Percentiles rank a stretch among this genome's conserved stretches.
These are phyloP conservation scores for Gypsophila paniculata DNA, from an alignment of 179 eudicot species.

Conservation along the genomic window DNA sequence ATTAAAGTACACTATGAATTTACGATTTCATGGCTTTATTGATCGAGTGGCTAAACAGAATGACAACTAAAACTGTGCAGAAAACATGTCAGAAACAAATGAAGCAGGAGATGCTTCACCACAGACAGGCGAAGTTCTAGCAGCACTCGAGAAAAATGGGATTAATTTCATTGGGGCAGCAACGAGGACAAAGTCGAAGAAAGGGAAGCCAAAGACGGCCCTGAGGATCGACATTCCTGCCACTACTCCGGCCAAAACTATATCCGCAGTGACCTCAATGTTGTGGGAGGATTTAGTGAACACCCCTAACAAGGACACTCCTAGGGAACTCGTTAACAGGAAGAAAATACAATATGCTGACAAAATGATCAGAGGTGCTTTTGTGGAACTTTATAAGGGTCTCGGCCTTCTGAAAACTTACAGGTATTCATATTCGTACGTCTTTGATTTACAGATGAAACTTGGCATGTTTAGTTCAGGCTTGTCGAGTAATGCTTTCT, in stretches of 20 bases:
- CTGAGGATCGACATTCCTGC: conserved; percentile 70
- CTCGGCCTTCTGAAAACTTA: conserved; percentile 76
- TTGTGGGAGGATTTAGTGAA: conserved; percentile 84
- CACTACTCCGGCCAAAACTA: conserved; percentile 47
- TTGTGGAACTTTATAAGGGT: conserved; percentile 76
- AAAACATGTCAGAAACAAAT: conserved; percentile 29
- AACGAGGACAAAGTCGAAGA: conserved; percentile 47
- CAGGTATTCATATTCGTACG: conserved; percentile 36
- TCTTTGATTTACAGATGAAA: background rate
- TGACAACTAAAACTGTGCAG: conserved; percentile 27
- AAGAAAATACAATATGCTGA: conserved; percentile 80
- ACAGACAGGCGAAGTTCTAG: conserved; percentile 58
- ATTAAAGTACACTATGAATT: no score
- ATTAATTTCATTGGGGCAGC: conserved; percentile 49
- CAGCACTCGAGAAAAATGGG: conserved; percentile 68
- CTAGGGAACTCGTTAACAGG: conserved; percentile 49
- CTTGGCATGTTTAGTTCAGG: no score
- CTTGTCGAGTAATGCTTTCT: no score
- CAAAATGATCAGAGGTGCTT: conserved; percentile 84
- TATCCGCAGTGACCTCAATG: conserved; percentile 66
- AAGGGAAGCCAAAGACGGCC: conserved; percentile 61
- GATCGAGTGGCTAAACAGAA: conserved; percentile 16
- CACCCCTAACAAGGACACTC: conserved; percentile 52
- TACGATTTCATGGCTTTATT: background rate
- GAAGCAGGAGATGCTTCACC: conserved; percentile 35